phyloP scores from a whole-genome alignment of 306 rosid species.

The Glycine tomentella region DNA sequence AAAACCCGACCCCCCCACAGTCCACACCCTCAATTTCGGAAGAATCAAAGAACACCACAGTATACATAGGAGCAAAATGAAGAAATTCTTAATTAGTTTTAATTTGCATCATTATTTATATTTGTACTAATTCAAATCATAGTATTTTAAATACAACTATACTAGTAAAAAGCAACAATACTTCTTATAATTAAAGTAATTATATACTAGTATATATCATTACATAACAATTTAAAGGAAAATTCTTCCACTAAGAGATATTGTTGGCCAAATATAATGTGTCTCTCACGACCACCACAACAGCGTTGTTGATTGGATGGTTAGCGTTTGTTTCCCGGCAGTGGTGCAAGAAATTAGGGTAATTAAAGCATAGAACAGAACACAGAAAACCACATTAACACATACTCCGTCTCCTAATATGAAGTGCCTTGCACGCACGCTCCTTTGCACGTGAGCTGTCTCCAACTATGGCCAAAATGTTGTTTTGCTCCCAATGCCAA shows the following conservation, averaged over 20 bases:
- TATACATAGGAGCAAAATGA: not conserved
- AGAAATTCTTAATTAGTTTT: not conserved
- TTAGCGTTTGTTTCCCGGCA: not conserved
- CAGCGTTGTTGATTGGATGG: not conserved
- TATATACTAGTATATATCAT: not conserved
- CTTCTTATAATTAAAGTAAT: too few species aligned
- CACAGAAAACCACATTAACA: too few species aligned
- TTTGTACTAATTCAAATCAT: too few species aligned
- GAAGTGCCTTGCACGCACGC: too few species aligned
- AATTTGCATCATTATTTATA: not conserved
- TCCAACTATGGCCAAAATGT: slow-evolving; percentile 14
- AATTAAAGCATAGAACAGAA: slow-evolving; percentile 31
- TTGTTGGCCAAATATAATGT: slow-evolving; percentile 38
- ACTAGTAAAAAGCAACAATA: too few species aligned
- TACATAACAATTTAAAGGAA: not conserved
- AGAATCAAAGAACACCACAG: not conserved
- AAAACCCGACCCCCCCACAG: not conserved
- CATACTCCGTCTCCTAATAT: too few species aligned
- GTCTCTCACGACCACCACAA: not conserved
- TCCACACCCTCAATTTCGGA: not conserved
- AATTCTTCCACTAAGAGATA: not conserved
- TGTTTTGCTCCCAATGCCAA: slow-evolving; percentile 19
- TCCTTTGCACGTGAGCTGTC: too few species aligned
- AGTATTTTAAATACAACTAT: too few species aligned
- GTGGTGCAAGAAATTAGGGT: slow-evolving; percentile 30